These are phyloP conservation scores for Globisporangium recalcitrans DNA, from an alignment of 352 stramenopile species.

Conservation along the genomic window DNA sequence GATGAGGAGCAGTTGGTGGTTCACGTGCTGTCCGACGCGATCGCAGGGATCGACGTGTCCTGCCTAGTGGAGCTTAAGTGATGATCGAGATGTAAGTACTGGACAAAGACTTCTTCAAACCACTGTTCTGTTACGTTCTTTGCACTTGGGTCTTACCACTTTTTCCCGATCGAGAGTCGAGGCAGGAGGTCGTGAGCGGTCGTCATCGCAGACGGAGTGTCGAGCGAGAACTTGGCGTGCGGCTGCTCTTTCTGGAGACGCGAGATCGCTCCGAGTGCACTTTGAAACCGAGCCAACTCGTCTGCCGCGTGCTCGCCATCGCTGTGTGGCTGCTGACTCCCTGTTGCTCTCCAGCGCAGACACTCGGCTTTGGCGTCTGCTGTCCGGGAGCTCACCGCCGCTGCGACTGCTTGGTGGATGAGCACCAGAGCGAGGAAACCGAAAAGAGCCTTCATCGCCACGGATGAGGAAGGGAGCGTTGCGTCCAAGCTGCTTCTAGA, in stretches of 20 bases:
- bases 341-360: conserved; percentile 15
- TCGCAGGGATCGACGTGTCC: conserved; percentile 36
- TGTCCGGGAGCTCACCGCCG: not conserved
- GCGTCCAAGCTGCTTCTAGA: not conserved
- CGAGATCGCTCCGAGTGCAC: conserved; percentile 21
- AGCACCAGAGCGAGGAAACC: not conserved
- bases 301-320: conserved; percentile 4
- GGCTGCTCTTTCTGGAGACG: conserved; percentile 40
- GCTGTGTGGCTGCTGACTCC: conserved; percentile 1
- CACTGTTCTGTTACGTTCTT: too few species aligned
- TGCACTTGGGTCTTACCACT: too few species aligned
- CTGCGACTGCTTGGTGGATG: not conserved
- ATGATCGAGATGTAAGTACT: too few species aligned
- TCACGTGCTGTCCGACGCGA: conserved; percentile 49
- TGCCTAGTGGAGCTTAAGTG: conserved; percentile 6
- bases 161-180: not conserved
- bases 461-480: not conserved
- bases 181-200: too few species aligned
- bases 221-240: conserved; percentile 49
- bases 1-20: conserved; percentile 21
- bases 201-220: conserved; percentile 65
- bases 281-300: conserved; percentile 11
- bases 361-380: conserved; percentile 4
- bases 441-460: not conserved
- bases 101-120: too few species aligned